These are phyloP conservation scores for Cryptococcus sp. DNA, from an alignment of 1,284 basidiomycete genomes.

Conservation along the genomic window DNA sequence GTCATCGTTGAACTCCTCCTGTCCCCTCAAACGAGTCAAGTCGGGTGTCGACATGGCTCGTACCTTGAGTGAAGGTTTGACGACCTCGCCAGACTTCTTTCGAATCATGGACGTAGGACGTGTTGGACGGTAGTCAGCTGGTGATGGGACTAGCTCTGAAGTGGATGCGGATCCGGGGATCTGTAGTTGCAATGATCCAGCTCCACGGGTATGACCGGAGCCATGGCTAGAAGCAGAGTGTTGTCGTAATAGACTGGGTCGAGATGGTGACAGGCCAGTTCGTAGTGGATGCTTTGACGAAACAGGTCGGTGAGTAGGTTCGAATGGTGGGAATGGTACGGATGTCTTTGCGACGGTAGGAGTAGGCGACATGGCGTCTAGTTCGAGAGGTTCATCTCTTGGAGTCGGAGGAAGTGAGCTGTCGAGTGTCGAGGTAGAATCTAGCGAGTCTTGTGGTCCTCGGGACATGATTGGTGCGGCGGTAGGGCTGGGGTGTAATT, in stretches of 20 bases:
- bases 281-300: constrained; percentile 5
- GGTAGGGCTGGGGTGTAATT: constrained; percentile 27
- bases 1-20: background rate
- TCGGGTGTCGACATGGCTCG: constrained; percentile 48
- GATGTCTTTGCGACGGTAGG: background rate
- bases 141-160: constrained; percentile 11
- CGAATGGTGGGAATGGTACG: constrained; percentile 27
- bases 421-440: constrained; percentile 26
- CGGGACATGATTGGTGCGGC: constrained; percentile 16
- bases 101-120: constrained; percentile 36
- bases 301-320: constrained; percentile 11
- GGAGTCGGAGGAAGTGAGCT: constrained; percentile 28
- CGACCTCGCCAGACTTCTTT: constrained; percentile 54
- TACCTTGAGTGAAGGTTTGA: constrained; percentile 47
- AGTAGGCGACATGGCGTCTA: background rate
- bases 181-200: constrained; percentile 29
- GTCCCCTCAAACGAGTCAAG: constrained; percentile 22
- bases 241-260: background rate
- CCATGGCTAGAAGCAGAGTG: background rate
- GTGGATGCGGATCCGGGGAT: constrained; percentile 21
- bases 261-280: constrained; percentile 1
- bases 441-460: constrained; percentile 18
- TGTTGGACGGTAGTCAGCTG: constrained; percentile 14
- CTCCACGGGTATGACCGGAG: constrained; percentile 15
- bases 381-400: constrained; percentile 9